Base-by-base conservation (phyloP, 192 early-diverging fungal species). In the Umbelopsis sp. region DNA sequence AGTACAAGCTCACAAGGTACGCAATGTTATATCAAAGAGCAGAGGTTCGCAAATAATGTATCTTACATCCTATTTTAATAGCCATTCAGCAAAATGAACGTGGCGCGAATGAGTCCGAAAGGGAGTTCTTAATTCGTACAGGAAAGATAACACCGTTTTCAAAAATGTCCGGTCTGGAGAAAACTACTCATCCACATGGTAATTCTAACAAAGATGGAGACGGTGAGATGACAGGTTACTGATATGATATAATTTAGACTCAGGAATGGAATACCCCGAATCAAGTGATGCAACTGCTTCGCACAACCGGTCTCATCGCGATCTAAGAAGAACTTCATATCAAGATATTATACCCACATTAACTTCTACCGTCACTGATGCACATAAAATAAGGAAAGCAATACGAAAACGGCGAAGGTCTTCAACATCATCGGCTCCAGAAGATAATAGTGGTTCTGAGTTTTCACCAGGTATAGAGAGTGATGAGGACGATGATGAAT, bases 111-210 rank as follows among this genome's bases (percentile, higher is more conserved):
- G 91, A 92, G 62, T 82, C 88, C 14, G 82, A 85, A 45, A 71
- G 88, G 38, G 91, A 93, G 11, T 82, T 84, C 49, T 75, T 92
- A n/a, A 90, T 91, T 73, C 75, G 86, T 20, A 88, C 83, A 41
- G 90, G 85, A 50, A 91, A 88, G 74, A 87, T 90, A 45, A 93
- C 84, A 32, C 91, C 86, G 20, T 90, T 89, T 81, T 79, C 86
- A n/a, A 71, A 74, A 26, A 67, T 78, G 26, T 77, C 79, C 12
- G 81, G 76, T 4, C 38, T 83, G 6, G 77, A 80, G 56, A 73
- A 76, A 21, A 65, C 81, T 21, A 66, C 68, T 16, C 65, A 52
- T 49, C 47, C 8, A 4, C 10, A n/a, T 12, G 47, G 47, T 49
- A 49, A 49, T 17, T 49, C 4, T 49, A 11, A 49, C 20, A 6